These are phyloP conservation scores for Solanum sitiens DNA, from an alignment of 257 asterid species.

Conservation along the genomic window DNA sequence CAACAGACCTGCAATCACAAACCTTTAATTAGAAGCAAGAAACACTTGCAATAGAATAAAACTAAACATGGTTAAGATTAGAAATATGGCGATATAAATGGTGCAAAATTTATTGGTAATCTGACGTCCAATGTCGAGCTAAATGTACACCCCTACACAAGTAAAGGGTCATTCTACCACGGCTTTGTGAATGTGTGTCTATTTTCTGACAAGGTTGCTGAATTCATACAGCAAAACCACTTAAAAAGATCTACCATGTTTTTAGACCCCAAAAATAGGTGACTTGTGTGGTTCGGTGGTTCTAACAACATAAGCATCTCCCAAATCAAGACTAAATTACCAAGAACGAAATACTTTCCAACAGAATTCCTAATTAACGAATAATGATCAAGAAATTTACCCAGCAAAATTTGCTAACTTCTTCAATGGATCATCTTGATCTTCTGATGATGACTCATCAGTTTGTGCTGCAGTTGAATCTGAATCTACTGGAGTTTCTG, in stretches of 20 bases:
- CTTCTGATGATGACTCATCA: slow-evolving; percentile 37
- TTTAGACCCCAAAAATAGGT: neutral
- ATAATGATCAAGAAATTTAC: slow-evolving; percentile 25
- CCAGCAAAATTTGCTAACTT: slow-evolving; percentile 72
- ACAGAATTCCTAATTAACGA: neutral
- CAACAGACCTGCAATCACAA: neutral
- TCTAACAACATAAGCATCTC: neutral
- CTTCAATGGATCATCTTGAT: slow-evolving; percentile 56
- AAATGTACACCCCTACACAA: neutral
- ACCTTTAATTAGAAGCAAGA: neutral
- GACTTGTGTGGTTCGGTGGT: neutral
- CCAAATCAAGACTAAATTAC: neutral
- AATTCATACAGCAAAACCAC: neutral
- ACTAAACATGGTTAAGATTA: neutral
- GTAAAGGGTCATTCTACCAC: neutral
- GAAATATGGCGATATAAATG: neutral
- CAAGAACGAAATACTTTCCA: neutral
- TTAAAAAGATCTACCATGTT: neutral
- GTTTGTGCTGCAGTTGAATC: slow-evolving; percentile 23
- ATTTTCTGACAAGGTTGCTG: neutral
- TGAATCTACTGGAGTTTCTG: slow-evolving; percentile 29
- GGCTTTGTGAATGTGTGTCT: neutral
- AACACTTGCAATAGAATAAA: neutral
- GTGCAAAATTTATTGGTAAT: neutral
- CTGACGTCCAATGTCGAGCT: neutral